Conservation (phyloP, 2,329 filamentous ascomycete genomes). For the Teratosphaeriaceae sp. region DNA sequence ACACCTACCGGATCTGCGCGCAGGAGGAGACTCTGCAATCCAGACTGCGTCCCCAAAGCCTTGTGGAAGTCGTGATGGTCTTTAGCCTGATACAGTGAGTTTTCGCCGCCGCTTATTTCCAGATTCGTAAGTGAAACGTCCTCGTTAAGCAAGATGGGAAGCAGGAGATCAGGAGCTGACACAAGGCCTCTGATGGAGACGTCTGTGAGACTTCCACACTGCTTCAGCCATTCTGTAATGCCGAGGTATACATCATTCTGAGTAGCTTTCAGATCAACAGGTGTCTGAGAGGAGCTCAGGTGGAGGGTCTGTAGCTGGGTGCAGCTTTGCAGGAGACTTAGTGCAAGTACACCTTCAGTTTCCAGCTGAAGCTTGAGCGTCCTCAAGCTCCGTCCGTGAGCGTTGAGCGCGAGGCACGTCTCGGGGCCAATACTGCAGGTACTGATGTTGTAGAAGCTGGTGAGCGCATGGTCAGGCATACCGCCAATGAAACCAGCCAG, state of each 20-base stretch:
- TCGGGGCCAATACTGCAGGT: constrained; percentile 48
- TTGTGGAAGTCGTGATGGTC: constrained; percentile 48
- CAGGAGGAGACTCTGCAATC: constrained; percentile 41
- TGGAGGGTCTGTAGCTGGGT: constrained; percentile 43
- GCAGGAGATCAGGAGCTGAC: constrained; percentile 48
- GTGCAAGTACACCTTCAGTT: constrained; percentile 40
- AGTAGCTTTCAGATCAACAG: constrained; percentile 43
- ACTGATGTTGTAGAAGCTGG: constrained; percentile 53
- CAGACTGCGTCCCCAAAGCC: constrained; percentile 45
- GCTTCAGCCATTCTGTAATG: constrained; percentile 48
- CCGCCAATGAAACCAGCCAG: constrained; percentile 53
- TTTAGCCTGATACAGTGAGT: constrained; percentile 39
- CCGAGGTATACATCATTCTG: constrained; percentile 48
- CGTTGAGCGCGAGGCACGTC: constrained; percentile 48
- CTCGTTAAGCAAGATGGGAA: constrained; percentile 42
- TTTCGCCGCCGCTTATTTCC: constrained; percentile 37
- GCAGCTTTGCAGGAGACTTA: constrained; percentile 45
- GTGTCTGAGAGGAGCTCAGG: constrained; percentile 40
- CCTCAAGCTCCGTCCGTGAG: constrained; percentile 50
- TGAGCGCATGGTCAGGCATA: constrained; percentile 51
- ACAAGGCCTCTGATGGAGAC: constrained; percentile 47
- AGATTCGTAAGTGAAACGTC: constrained; percentile 43
- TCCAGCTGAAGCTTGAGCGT: constrained; percentile 47
- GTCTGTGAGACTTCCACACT: constrained; percentile 45
- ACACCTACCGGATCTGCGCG: constrained; percentile 36